A percentile compares a stretch with the other conserved stretches of the same genome.
Evolutionary conservation across 768 basidiomycete genomes (phyloP).

Genomic region (Phaeotremella skinneri): DNA sequence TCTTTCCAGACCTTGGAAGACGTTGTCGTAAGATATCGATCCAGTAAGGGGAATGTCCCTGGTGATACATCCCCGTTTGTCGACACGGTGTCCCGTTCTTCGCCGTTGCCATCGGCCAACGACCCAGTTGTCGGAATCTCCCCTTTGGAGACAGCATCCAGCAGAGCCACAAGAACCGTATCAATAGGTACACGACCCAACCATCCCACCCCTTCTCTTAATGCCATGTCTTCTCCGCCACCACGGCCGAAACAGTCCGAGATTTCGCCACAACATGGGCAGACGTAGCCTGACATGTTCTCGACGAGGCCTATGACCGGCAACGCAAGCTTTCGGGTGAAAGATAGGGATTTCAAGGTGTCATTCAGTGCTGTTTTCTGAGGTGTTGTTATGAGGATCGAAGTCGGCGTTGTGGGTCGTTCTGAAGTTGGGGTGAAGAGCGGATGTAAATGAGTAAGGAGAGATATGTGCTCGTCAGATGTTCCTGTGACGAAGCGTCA

Average conservation of each 20-base stretch:
- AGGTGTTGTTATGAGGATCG: slow-evolving; percentile 92
- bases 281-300: slow-evolving; percentile 98
- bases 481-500: slow-evolving; percentile 72
- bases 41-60: slow-evolving; percentile 58
- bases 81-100: slow-evolving; percentile 14
- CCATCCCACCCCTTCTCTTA: slow-evolving; percentile 68
- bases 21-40: slow-evolving; percentile 65
- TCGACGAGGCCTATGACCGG: slow-evolving; percentile 90
- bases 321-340: slow-evolving; percentile 80
- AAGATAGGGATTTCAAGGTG: slow-evolving; percentile 92
- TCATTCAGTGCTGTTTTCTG: slow-evolving; percentile 95
- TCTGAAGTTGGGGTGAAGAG: slow-evolving; percentile 56
- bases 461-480: slow-evolving; percentile 95
- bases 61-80: slow-evolving; percentile 23
- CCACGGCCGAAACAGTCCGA: slow-evolving; percentile 92
- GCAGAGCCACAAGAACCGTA: slow-evolving; percentile 77
- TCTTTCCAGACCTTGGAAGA: slow-evolving; percentile 66
- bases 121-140: slow-evolving; percentile 24
- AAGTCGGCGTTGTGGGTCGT: slow-evolving; percentile 60
- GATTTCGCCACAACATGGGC: slow-evolving; percentile 93
- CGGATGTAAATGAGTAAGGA: slow-evolving; percentile 88
- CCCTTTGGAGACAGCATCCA: slow-evolving; percentile 63
- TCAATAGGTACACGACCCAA: slow-evolving; percentile 90
- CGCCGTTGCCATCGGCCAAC: slow-evolving; percentile 7
- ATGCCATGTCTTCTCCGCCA: slow-evolving; percentile 85